These are phyloP conservation scores for Caloboletus inedulis DNA, from an alignment of 1,284 basidiomycete species.

Conservation along the genomic window DNA sequence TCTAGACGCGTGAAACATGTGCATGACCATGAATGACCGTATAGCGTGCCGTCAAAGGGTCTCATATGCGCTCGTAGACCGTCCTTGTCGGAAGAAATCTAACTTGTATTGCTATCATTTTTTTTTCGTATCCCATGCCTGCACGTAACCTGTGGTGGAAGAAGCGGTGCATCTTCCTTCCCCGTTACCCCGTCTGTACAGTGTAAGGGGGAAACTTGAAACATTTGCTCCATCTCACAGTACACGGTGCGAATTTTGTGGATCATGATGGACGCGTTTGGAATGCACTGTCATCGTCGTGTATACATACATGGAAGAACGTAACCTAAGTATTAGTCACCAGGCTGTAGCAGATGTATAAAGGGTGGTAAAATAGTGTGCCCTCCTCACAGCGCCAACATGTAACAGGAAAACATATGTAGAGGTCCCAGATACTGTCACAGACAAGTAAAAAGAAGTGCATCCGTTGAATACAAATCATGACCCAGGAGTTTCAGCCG, in stretches of 20 bases:
- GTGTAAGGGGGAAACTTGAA: neutral
- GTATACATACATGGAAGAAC: neutral
- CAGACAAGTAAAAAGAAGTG: neutral
- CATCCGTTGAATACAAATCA: slow-evolving; percentile 2
- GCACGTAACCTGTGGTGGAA: neutral
- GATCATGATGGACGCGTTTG: neutral
- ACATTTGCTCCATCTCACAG: neutral
- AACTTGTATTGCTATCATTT: neutral
- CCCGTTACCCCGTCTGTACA: too few species aligned
- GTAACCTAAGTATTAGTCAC: slow-evolving; percentile 4
- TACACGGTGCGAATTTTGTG: neutral
- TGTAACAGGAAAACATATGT: neutral
- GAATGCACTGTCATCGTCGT: neutral
- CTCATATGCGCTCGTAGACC: neutral
- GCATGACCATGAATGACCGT: neutral
- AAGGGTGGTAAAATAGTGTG: neutral
- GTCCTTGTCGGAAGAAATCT: slow-evolving; percentile 4
- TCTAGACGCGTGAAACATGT: neutral
- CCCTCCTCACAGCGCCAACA: slow-evolving; percentile 3
- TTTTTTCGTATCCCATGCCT: neutral
- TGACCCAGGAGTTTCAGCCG: neutral
- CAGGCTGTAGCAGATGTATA: neutral
- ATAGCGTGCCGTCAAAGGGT: neutral
- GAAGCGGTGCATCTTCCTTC: neutral
- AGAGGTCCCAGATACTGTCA: neutral